Conservation (phyloP, 176 grass and related monocot genomes). For the Lolium rigidum region DNA sequence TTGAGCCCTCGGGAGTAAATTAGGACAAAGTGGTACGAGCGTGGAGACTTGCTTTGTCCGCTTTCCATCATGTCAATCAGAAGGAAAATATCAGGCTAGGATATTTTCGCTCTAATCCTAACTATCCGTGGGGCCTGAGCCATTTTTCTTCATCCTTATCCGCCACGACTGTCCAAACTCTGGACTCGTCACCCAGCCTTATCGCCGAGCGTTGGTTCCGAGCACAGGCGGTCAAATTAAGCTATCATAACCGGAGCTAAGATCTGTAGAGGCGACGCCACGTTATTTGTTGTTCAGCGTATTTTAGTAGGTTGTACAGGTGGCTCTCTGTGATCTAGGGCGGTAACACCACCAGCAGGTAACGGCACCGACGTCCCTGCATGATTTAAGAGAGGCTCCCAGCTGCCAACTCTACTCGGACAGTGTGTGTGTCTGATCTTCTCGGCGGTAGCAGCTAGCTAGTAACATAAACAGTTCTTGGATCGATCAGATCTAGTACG, state of each 20-base stretch:
- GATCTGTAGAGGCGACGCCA: background rate
- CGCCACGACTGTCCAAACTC: background rate
- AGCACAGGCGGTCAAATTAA: background rate
- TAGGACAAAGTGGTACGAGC: too few relatives aligned
- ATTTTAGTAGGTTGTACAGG: background rate
- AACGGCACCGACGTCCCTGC: background rate
- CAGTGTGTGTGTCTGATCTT: background rate
- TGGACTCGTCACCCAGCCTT: background rate
- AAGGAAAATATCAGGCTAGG: background rate
- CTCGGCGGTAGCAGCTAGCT: background rate
- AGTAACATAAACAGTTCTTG: background rate
- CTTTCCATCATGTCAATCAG: background rate
- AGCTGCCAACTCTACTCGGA: too few relatives aligned
- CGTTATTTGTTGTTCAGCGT: background rate
- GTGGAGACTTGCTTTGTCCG: background rate
- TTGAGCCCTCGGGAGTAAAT: too few relatives aligned
- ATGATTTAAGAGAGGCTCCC: conserved; percentile 22
- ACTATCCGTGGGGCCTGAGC: background rate
- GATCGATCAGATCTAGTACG: background rate
- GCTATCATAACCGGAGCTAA: background rate
- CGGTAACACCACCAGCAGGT: background rate
- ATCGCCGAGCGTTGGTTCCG: background rate
- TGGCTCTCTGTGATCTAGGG: background rate
- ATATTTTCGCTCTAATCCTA: conserved; percentile 25
- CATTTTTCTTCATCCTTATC: conserved; percentile 27